A percentile compares a stretch with the other conserved stretches of the same genome.
Conservation (phyloP, 306 rosid genomes). For the Canavalia ensiformis region DNA sequence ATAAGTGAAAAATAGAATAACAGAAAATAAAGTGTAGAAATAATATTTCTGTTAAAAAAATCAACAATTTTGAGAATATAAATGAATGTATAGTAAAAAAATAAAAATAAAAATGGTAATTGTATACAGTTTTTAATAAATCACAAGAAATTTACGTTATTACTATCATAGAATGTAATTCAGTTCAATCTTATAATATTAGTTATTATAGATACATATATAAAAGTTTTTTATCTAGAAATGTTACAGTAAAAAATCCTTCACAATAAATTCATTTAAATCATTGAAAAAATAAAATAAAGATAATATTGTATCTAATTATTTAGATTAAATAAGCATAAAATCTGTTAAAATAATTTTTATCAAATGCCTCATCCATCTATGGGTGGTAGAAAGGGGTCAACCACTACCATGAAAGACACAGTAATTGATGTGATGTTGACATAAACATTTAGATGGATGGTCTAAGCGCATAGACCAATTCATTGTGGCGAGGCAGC, state of each 20-base stretch:
- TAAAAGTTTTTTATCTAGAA: no score
- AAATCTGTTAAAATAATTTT: neutral
- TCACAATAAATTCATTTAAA: neutral
- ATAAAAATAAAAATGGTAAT: neutral
- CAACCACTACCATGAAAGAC: conserved; percentile 17
- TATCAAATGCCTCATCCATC: neutral
- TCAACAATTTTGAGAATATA: neutral
- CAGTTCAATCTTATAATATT: no score
- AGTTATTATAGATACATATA: no score
- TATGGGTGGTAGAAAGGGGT: neutral
- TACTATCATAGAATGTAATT: no score
- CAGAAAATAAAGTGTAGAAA: neutral
- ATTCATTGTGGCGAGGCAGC: neutral
- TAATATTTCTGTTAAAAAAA: neutral
- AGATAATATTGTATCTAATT: neutral
- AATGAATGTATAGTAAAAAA: neutral
- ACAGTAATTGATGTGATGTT: neutral
- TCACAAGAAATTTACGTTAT: no score
- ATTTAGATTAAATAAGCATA: neutral
- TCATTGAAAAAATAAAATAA: neutral
- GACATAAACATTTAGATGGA: neutral
- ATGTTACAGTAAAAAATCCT: neutral
- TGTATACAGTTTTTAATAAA: neutral
- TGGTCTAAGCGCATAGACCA: conserved; percentile 6
- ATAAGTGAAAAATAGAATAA: neutral